Evolutionary conservation across 208 protist genomes (phyloP).

Genomic region (Trypanosomatidae sp.): DNA sequence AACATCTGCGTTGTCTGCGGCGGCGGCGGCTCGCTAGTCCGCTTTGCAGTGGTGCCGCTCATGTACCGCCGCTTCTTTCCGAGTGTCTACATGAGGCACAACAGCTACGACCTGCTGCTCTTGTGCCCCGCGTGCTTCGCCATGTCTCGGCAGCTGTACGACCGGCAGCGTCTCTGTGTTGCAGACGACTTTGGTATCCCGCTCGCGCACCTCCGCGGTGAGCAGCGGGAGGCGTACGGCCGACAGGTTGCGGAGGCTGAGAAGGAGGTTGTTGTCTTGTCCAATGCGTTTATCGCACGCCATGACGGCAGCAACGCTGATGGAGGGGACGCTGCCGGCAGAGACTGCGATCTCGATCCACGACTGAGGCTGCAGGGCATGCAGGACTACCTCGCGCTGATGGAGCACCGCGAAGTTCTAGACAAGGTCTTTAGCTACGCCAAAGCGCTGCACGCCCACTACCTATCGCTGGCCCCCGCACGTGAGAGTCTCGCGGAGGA

Average conservation of each 20-base stretch:
- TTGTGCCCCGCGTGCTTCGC: conserved; percentile 60
- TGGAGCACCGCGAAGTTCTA: conserved; percentile 35
- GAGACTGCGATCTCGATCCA: conserved; percentile 24
- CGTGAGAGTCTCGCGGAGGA: no score
- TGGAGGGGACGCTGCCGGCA: not conserved
- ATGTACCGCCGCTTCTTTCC: conserved; percentile 70
- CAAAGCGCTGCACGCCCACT: conserved; percentile 37
- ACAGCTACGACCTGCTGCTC: conserved; percentile 71
- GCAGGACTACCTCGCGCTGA: conserved; percentile 36
- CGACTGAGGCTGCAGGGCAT: conserved; percentile 24
- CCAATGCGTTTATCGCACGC: no score
- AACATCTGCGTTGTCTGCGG: conserved; percentile 66
- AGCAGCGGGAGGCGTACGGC: conserved; percentile 10
- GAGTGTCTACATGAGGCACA: conserved; percentile 75
- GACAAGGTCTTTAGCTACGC: conserved; percentile 51
- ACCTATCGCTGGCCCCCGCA: conserved; percentile 1
- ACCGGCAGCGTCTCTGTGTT: conserved; percentile 25
- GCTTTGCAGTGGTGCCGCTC: conserved; percentile 60
- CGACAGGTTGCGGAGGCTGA: not conserved
- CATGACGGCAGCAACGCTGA: not conserved
- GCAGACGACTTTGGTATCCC: conserved; percentile 53
- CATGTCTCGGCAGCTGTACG: conserved; percentile 32
- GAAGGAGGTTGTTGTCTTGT: no score
- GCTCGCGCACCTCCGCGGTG: conserved; percentile 24
- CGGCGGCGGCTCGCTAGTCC: conserved; percentile 30